phyloP scores from a whole-genome alignment of 1,284 basidiomycete genomes.

The Ustanciosporium gigantosporum region DNA sequence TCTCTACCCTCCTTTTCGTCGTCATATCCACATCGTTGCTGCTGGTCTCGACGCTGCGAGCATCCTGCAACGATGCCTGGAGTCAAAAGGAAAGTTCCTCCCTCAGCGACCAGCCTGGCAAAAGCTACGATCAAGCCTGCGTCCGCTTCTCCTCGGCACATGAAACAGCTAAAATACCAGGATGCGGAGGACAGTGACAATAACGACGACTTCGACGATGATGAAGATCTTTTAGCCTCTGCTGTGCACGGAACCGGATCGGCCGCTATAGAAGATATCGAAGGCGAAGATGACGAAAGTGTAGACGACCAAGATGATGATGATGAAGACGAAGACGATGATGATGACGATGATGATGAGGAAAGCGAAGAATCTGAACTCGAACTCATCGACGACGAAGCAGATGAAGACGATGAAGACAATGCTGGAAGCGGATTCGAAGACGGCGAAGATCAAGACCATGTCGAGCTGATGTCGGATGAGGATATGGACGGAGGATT shows the following conservation, averaged over 20 bases:
- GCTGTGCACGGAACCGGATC: constrained; percentile 35
- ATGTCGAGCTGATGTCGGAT: constrained; percentile 46
- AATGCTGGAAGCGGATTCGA: constrained; percentile 4
- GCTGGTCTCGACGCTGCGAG: too few relatives aligned
- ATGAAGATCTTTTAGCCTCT: constrained; percentile 37
- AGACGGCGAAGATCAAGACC: constrained; percentile 18
- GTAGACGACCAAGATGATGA: constrained; percentile 41
- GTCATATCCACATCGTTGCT: too few relatives aligned
- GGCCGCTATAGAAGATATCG: constrained; percentile 19
- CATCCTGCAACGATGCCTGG: constrained; percentile 45
- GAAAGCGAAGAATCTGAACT: constrained; percentile 30
- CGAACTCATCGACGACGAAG: constrained; percentile 2
- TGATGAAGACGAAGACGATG: constrained; percentile 38
- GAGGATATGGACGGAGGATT: constrained; percentile 59
- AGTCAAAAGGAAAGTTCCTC: constrained; percentile 30
- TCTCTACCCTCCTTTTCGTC: too few relatives aligned
- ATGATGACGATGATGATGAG: constrained; percentile 9
- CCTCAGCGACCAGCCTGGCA: too few relatives aligned
- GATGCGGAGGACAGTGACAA: constrained; percentile 26
- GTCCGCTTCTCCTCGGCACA: background rate
- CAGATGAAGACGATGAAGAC: too few relatives aligned
- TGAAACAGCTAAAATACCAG: background rate
- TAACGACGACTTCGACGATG: constrained; percentile 56
- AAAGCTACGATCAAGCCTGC: background rate
- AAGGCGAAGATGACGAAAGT: constrained; percentile 38